Percentiles rank a stretch among this genome's conserved stretches.
Conservation (phyloP, 345 rosid species). For the Ceriops decandra region DNA sequence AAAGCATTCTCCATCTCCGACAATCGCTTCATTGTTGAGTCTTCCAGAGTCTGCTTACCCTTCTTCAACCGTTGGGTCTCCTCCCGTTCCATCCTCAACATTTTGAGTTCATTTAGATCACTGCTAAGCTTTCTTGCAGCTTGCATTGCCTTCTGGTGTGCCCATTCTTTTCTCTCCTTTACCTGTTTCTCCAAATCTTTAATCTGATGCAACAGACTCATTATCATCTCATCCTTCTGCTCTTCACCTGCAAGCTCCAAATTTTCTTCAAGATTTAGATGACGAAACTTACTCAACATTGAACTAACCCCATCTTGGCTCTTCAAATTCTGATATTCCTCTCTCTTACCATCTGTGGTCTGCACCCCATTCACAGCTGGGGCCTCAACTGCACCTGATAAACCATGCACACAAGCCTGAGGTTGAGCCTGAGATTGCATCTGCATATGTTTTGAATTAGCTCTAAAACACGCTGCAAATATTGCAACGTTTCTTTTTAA, state of each 20-base stretch:
- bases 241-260: slow-evolving; percentile 54
- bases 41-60: slow-evolving; percentile 80
- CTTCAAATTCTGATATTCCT: slow-evolving; percentile 40
- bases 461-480: slow-evolving; percentile 83
- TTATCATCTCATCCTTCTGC: slow-evolving; percentile 70
- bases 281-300: slow-evolving; percentile 60
- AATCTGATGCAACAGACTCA: slow-evolving; percentile 55
- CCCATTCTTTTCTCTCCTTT: slow-evolving; percentile 92
- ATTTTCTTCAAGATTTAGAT: slow-evolving; percentile 76
- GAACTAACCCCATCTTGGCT: slow-evolving; percentile 52
- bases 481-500: slow-evolving; percentile 84
- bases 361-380: slow-evolving; percentile 28
- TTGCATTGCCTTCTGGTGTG: slow-evolving; percentile 95
- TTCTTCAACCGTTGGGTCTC: slow-evolving; percentile 76
- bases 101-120: slow-evolving; percentile 77
- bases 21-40: slow-evolving; percentile 68
- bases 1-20: slow-evolving; percentile 84
- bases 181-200: slow-evolving; percentile 75
- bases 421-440: slow-evolving; percentile 32
- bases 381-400: slow-evolving; percentile 31
- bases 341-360: slow-evolving; percentile 35
- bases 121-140: slow-evolving; percentile 83
- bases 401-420: slow-evolving; percentile 33
- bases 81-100: slow-evolving; percentile 77
- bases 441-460: slow-evolving; percentile 57